Evolutionary conservation across 805 yeast species (phyloP).

Genomic region (Suhomyces xylopsoci): DNA sequence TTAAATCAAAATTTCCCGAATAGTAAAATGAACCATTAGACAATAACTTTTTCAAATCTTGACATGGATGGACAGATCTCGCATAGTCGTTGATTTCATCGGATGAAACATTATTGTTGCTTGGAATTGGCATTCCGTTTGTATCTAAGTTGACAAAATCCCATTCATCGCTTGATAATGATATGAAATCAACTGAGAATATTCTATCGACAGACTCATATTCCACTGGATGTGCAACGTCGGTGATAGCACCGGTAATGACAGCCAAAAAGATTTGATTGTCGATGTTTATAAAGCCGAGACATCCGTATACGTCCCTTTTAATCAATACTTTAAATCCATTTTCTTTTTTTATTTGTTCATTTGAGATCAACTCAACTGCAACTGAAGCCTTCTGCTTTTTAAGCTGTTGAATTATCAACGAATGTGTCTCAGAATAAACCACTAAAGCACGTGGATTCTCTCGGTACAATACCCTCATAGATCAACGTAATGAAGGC

Average conservation of each 20-base stretch:
- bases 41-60: slow-evolving; percentile 70
- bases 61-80: slow-evolving; percentile 67
- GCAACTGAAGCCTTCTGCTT: slow-evolving; percentile 31
- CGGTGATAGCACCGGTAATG: slow-evolving; percentile 63
- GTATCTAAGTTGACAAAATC: slow-evolving; percentile 71
- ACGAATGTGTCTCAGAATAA: slow-evolving; percentile 27
- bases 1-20: slow-evolving; percentile 88
- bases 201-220: slow-evolving; percentile 79
- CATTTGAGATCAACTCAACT: slow-evolving; percentile 45
- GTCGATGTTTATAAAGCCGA: slow-evolving; percentile 75
- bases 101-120: slow-evolving; percentile 28
- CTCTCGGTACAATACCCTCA: slow-evolving; percentile 32
- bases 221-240: slow-evolving; percentile 80
- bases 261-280: slow-evolving; percentile 70
- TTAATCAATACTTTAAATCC: slow-evolving; percentile 38
- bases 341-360: slow-evolving; percentile 32
- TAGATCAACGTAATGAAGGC: slow-evolving; percentile 5
- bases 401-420: slow-evolving; percentile 23
- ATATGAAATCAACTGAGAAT: slow-evolving; percentile 80
- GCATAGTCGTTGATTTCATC: slow-evolving; percentile 22
- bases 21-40: slow-evolving; percentile 89
- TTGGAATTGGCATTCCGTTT: slow-evolving; percentile 59
- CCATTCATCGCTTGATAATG: slow-evolving; percentile 71
- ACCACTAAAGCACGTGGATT: slow-evolving; percentile 30
- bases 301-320: slow-evolving; percentile 56